These are phyloP conservation scores for Aspergillus baeticus DNA, from an alignment of 495 filamentous ascomycete genomes.

Conservation along the genomic window DNA sequence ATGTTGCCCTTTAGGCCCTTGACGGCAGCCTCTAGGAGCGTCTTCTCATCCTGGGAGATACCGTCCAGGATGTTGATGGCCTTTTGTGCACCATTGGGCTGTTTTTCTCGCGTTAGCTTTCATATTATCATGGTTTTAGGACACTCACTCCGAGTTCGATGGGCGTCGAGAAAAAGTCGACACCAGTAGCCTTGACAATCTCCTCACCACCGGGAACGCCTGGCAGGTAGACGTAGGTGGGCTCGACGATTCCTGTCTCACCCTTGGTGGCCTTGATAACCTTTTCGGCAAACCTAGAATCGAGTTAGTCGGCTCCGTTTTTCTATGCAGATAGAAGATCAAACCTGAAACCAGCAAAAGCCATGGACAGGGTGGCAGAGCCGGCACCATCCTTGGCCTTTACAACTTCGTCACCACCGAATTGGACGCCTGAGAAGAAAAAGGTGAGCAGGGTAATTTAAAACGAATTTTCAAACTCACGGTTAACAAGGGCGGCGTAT, in stretches of 20 bases:
- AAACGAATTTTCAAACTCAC: conserved; percentile 42
- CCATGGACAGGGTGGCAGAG: conserved; percentile 96
- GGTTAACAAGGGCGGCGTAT: conserved; percentile 81
- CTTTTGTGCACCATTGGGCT: conserved; percentile 82
- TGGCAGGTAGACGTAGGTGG: conserved; percentile 90
- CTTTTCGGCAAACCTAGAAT: conserved; percentile 79
- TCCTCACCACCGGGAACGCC: conserved; percentile 85
- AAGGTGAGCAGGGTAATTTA: neutral
- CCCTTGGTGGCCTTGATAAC: conserved; percentile 85
- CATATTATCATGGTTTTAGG: too few species aligned
- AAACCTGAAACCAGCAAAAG: conserved; percentile 90
- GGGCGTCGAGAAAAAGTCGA: conserved; percentile 94
- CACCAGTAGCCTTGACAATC: conserved; percentile 75
- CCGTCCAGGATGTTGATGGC: conserved; percentile 72
- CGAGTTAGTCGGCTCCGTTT: conserved; percentile 24
- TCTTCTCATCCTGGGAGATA: conserved; percentile 80
- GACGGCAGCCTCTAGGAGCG: conserved; percentile 71
- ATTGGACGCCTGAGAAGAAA: conserved; percentile 70
- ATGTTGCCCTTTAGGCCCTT: conserved; percentile 87
- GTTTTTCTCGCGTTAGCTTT: too few species aligned
- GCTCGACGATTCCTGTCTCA: conserved; percentile 88
- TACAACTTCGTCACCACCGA: conserved; percentile 98
- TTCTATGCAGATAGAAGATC: conserved; percentile 7
- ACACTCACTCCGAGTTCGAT: conserved; percentile 86
- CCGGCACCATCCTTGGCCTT: conserved; percentile 95